Evolutionary conservation across 441 rosid species (phyloP), one percentile per base, ranked within the genome.

Genomic region (Aleurites moluccanus): DNA sequence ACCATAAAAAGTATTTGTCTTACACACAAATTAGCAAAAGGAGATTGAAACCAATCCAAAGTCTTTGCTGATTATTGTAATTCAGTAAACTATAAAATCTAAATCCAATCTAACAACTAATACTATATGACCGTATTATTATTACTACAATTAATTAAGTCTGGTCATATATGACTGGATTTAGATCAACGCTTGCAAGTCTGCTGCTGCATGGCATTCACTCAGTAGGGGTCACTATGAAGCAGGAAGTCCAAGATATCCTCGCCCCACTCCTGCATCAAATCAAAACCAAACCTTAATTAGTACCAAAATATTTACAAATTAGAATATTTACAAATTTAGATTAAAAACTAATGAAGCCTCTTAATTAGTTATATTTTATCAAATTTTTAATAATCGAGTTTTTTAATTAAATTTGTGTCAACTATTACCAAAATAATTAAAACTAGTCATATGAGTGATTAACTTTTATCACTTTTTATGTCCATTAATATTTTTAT

Each of bases 221-320:
- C 70, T 3, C 18, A 40, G 50, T 2, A 70, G 0, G 75, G 52
- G 14, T 30, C 78, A 65, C 56, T 72, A 52, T 40, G 71, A 59
- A 88, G 70, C 57, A 85, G 33, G 74, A 88, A 79, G 50, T 85
- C 72, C 67, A 82, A 0, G 81, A 89, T 84, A 15, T 81, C 91
- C 8, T 82, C 88, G 15, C 40, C 81, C 81, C 77, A 84, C 3
- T 13, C 79, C 97, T 90, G 84, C 69, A 84, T 27, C 10, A 65
- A 42, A 77, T 50, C 6, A 10, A 30, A 45, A 71, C 21, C 61
- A 0, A 59, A 25, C 3, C 11, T 27, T n/a, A 57, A 10, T 25
- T 27, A 60, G 9, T 16, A 3, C 53, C 16, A 49, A 13, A 49
- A 15, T 16, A 49, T 50, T 52, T 52, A 20, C 2, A 50, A 50